A percentile compares a stretch with the other conserved stretches of the same genome.
phyloP scores from a whole-genome alignment of 2,329 filamentous ascomycete genomes.

The Zymoseptoria passerinii region DNA sequence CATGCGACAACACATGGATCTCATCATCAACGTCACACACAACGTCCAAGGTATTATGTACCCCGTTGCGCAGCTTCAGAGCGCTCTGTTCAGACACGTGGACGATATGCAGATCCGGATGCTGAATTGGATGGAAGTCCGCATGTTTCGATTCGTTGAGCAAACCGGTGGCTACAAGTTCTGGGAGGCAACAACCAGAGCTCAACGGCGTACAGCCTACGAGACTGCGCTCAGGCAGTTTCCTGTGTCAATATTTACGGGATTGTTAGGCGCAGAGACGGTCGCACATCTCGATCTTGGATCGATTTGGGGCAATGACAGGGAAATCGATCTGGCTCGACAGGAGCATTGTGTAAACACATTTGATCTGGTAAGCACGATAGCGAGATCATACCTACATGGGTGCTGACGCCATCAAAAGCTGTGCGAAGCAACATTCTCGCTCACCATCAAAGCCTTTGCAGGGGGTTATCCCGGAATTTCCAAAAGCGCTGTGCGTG shows the following conservation, averaged over 20 bases:
- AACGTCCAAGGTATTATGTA: accelerated
- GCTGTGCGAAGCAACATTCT: too few relatives aligned
- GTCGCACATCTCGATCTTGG: neutral
- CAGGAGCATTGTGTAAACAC: neutral
- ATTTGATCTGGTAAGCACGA: too few relatives aligned
- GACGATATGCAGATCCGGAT: neutral
- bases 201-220: too few relatives aligned
- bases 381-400: too few relatives aligned
- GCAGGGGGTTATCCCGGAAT: too few relatives aligned
- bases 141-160: neutral
- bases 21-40: neutral
- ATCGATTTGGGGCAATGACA: neutral
- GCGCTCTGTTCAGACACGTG: neutral
- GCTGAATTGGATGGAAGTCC: neutral
- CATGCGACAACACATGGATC: neutral
- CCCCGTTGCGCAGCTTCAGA: neutral
- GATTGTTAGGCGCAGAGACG: neutral
- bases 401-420: too few relatives aligned
- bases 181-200: neutral
- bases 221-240: neutral
- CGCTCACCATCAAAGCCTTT: too few relatives aligned
- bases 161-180: neutral
- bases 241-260: neutral
- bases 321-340: neutral
- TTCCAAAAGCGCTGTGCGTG: too few relatives aligned